Percentiles rank a stretch among this genome's conserved stretches.
phyloP scores from a whole-genome alignment of 2,329 filamentous ascomycete species.

The Aaosphaeria arxii region DNA sequence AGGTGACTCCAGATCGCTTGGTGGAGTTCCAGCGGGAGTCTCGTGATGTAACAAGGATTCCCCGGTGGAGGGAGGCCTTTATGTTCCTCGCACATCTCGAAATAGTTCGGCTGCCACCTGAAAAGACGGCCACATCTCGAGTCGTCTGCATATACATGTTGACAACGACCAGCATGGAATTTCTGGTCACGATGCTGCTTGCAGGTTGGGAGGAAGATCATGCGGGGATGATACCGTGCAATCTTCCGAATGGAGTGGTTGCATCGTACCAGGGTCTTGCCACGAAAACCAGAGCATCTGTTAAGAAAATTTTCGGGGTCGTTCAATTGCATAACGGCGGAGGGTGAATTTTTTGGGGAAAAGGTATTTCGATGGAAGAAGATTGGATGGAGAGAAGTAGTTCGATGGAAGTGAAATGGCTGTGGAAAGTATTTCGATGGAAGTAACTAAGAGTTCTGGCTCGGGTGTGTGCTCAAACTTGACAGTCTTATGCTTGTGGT shows the following conservation, averaged over 20 bases:
- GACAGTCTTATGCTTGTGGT: not conserved
- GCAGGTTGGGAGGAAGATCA: constrained; percentile 27
- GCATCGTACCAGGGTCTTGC: constrained; percentile 22
- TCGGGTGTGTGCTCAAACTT: constrained; percentile 9
- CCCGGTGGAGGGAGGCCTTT: constrained; percentile 20
- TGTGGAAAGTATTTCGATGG: not conserved
- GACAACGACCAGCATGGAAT: constrained; percentile 23
- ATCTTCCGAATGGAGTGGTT: constrained; percentile 18
- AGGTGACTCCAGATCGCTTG: constrained; percentile 30
- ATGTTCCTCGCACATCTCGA: constrained; percentile 28
- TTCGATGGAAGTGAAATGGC: too few species aligned
- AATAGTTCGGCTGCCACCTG: constrained; percentile 24
- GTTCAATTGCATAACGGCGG: constrained; percentile 9
- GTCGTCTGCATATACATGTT: constrained; percentile 13
- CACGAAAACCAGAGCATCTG: constrained; percentile 25
- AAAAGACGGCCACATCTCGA: constrained; percentile 22
- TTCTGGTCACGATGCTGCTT: constrained; percentile 25
- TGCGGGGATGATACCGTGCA: constrained; percentile 12
- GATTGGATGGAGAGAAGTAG: too few species aligned
- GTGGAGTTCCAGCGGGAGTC: constrained; percentile 29
- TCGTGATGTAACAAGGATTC: constrained; percentile 28
- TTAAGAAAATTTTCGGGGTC: constrained; percentile 26
- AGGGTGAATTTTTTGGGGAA: too few species aligned
- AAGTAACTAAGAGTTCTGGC: constrained; percentile 10
- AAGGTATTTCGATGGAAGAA: too few species aligned